Conservation (phyloP, 2,329 filamentous ascomycete species). For the Aureobasidium sp. region DNA sequence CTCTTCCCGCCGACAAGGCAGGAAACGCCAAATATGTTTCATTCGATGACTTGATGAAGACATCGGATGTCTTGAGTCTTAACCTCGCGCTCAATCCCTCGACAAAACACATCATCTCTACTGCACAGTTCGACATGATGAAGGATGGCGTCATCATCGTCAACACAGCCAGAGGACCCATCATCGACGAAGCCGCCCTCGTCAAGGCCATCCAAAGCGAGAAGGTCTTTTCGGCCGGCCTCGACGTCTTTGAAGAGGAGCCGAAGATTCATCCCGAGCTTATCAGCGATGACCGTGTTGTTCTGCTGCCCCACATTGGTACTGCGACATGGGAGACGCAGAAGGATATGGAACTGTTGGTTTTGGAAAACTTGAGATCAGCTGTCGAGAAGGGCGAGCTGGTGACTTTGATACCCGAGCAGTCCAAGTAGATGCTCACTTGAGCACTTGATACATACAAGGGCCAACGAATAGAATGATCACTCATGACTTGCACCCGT, state of each 20-base stretch:
- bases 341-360: slow-evolving; percentile 55
- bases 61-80: slow-evolving; percentile 49
- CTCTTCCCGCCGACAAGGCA: slow-evolving; percentile 34
- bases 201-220: slow-evolving; percentile 48
- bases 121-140: slow-evolving; percentile 45
- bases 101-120: slow-evolving; percentile 48
- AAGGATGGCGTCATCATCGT: slow-evolving; percentile 52
- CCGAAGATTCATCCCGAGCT: slow-evolving; percentile 47
- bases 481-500: background rate
- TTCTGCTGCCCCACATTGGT: slow-evolving; percentile 54
- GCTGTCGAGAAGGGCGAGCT: slow-evolving; percentile 51
- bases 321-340: slow-evolving; percentile 55
- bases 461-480: background rate
- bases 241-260: slow-evolving; percentile 55
- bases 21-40: slow-evolving; percentile 47
- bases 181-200: slow-evolving; percentile 52
- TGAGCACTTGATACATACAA: background rate
- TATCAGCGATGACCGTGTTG: slow-evolving; percentile 43
- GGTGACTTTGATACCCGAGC: slow-evolving; percentile 55
- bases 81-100: slow-evolving; percentile 46
- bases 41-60: slow-evolving; percentile 49
- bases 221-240: slow-evolving; percentile 47
- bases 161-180: slow-evolving; percentile 51
- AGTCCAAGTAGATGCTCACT: slow-evolving; percentile 36
- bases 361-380: slow-evolving; percentile 50